Percentiles rank a stretch among this genome's conserved stretches.
Conservation (phyloP, 2,329 filamentous ascomycete species). For the Lecanicillium sp. region DNA sequence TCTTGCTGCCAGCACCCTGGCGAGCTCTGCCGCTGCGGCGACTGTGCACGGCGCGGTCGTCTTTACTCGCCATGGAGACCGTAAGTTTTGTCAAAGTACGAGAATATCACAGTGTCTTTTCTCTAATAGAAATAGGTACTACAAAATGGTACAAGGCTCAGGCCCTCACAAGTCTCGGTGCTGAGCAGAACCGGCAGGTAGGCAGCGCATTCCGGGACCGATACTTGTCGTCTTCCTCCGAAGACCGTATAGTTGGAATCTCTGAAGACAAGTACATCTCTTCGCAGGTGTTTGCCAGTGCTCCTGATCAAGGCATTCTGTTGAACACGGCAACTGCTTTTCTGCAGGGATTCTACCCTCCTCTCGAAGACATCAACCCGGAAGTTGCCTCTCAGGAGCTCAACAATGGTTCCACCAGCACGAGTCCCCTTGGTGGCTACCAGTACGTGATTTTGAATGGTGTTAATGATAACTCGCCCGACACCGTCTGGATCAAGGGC, state of each 20-base stretch:
- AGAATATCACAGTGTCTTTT: background rate
- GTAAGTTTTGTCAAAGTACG: constrained; percentile 13
- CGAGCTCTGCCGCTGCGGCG: constrained; percentile 18
- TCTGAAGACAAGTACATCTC: constrained; percentile 22
- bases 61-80: constrained; percentile 25
- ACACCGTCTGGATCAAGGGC: constrained; percentile 29
- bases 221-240: constrained; percentile 15
- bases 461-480: constrained; percentile 21
- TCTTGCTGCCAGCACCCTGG: constrained; percentile 7
- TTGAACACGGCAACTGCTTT: constrained; percentile 26
- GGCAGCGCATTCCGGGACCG: constrained; percentile 4
- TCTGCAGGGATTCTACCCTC: constrained; percentile 26
- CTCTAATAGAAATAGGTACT: constrained; percentile 16
- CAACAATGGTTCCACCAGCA: constrained; percentile 21
- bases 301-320: constrained; percentile 23
- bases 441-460: constrained; percentile 25
- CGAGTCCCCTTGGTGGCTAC: constrained; percentile 22
- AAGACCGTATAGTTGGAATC: constrained; percentile 21
- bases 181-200: constrained; percentile 21
- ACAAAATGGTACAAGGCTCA: constrained; percentile 26
- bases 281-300: constrained; percentile 23
- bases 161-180: constrained; percentile 24
- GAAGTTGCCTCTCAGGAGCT: constrained; percentile 19
- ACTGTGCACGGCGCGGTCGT: constrained; percentile 24
- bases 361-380: constrained; percentile 17